Evolutionary conservation across 2,329 filamentous ascomycete species (phyloP).

Genomic region (Nemania diffusa): DNA sequence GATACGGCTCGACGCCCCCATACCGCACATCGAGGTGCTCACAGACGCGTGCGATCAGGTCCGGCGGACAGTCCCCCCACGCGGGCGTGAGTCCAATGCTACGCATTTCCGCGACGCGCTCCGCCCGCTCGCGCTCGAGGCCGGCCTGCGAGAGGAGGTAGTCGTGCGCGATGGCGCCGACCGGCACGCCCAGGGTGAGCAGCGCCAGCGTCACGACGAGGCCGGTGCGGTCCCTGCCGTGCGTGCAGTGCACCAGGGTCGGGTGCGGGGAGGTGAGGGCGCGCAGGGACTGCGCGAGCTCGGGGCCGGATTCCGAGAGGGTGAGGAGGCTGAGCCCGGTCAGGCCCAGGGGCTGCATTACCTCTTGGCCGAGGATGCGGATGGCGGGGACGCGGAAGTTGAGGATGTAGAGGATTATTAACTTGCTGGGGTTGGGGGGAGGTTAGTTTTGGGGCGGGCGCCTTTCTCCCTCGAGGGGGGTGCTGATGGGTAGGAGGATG

Average conservation of each 20-base stretch:
- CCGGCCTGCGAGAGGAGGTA: conserved; percentile 73
- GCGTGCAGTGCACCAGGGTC: conserved; percentile 82
- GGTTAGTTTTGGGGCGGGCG: not conserved
- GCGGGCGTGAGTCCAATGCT: conserved; percentile 77
- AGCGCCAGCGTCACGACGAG: conserved; percentile 75
- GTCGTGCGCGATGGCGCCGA: conserved; percentile 73
- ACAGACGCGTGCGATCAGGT: conserved; percentile 70
- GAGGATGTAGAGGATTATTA: conserved; percentile 66
- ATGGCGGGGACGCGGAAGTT: conserved; percentile 78
- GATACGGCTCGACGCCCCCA: conserved; percentile 73
- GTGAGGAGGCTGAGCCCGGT: conserved; percentile 76
- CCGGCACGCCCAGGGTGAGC: conserved; percentile 68
- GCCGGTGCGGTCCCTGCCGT: conserved; percentile 88
- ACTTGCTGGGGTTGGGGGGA: conserved; percentile 55
- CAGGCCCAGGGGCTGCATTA: conserved; percentile 78
- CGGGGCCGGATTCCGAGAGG: conserved; percentile 71
- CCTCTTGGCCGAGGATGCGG: conserved; percentile 72
- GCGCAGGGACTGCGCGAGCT: conserved; percentile 66
- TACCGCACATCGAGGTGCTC: conserved; percentile 69
- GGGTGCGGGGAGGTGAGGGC: conserved; percentile 67
- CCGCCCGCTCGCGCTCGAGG: conserved; percentile 69
- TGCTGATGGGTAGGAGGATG: too few species aligned
- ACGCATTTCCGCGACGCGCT: conserved; percentile 73
- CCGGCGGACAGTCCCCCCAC: conserved; percentile 73
- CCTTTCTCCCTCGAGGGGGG: too few species aligned